Base-by-base conservation (phyloP, 139 green algal species). In the Chlamydomonas sphaeroides region DNA sequence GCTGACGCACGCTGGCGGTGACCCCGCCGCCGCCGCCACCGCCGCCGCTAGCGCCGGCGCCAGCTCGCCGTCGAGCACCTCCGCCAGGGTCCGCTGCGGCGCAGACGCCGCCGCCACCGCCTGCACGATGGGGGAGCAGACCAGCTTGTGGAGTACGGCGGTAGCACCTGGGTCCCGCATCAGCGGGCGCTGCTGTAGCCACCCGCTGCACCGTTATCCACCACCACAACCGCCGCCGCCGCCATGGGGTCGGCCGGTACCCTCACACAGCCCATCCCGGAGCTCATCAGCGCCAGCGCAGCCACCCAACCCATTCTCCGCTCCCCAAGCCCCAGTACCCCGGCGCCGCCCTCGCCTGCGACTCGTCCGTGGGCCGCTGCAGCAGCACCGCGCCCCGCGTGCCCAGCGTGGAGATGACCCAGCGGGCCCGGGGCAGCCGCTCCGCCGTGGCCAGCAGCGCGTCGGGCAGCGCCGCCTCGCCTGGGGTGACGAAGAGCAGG, bases 361-460 rank as follows among this genome's bases (percentile, higher is more conserved):
- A n/a, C n/a, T n/a, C n/a, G n/a, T n/a, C n/a, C n/a, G n/a, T n/a
- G 38, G 51, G 56, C 1, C 84, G 85, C 79, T 93, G 80, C 69
- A 98, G 74, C 73, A 97, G 84, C 28, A 98, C 83, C 56, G 76
- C 87, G 28, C 96, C 96, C 0, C 79, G 68, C 5, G 65, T 87
- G 28, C 96, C 96, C 25, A 93, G 79, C 8, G 94, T 97, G 18
- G 92, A 96, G 36, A 96, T 78, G 25, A 95, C 62, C 57, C 88
- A 96, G 21, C 77, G 69, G 4, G 89, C 89, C 26, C 68, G 59
- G 0, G 95, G 96, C 85, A 99, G 89, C 11, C 89, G 83, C 42
- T 65, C 17, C 1, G 91, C 69, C 25, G 91, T 89, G n/a, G 71
- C 80, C 32, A 96, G 38, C n/a, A 98, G 63, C 0, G 96, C 95